A percentile compares a stretch with the other conserved stretches of the same genome.
Evolutionary conservation across 371 early-diverging fungal genomes (phyloP).

Genomic region (Mucor indicus): DNA sequence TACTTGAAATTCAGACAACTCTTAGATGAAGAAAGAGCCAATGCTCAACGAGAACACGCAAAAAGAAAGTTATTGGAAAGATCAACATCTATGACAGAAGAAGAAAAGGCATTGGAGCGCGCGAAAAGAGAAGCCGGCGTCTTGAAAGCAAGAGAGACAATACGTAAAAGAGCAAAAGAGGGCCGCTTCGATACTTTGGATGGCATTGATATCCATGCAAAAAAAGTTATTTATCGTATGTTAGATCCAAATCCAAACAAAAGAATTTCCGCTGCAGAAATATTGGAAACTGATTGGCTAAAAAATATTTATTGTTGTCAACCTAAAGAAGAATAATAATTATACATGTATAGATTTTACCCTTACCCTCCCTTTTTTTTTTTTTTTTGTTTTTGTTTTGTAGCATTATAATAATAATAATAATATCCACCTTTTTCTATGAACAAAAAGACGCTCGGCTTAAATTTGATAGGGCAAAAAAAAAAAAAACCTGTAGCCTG

Average conservation of each 20-base stretch:
- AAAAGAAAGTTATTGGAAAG: slow-evolving; percentile 6
- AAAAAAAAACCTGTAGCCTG: too few species aligned
- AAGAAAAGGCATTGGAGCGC: slow-evolving; percentile 12
- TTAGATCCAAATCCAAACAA: slow-evolving; percentile 60
- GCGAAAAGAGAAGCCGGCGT: slow-evolving; percentile 18
- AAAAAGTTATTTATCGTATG: slow-evolving; percentile 52
- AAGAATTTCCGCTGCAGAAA: slow-evolving; percentile 47
- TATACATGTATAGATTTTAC: too few species aligned
- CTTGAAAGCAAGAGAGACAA: slow-evolving; percentile 34
- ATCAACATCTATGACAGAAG: slow-evolving; percentile 36
- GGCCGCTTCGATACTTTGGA: slow-evolving; percentile 42
- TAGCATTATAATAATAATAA: too few species aligned
- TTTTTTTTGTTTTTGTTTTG: too few species aligned
- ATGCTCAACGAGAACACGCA: slow-evolving; percentile 16
- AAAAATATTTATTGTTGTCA: slow-evolving; percentile 30
- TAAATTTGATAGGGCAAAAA: too few species aligned
- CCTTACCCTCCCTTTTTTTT: too few species aligned
- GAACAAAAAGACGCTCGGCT: too few species aligned
- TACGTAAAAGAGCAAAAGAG: slow-evolving; percentile 31
- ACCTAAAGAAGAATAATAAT: too few species aligned
- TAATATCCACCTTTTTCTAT: too few species aligned
- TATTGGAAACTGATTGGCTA: slow-evolving; percentile 59
- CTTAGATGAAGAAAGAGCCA: slow-evolving; percentile 38
- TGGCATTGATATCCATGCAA: slow-evolving; percentile 42
- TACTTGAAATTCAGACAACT: slow-evolving; percentile 39